These are phyloP conservation scores for Calonectria hawksworthii DNA, from an alignment of 2,329 filamentous ascomycete species.

Conservation along the genomic window DNA sequence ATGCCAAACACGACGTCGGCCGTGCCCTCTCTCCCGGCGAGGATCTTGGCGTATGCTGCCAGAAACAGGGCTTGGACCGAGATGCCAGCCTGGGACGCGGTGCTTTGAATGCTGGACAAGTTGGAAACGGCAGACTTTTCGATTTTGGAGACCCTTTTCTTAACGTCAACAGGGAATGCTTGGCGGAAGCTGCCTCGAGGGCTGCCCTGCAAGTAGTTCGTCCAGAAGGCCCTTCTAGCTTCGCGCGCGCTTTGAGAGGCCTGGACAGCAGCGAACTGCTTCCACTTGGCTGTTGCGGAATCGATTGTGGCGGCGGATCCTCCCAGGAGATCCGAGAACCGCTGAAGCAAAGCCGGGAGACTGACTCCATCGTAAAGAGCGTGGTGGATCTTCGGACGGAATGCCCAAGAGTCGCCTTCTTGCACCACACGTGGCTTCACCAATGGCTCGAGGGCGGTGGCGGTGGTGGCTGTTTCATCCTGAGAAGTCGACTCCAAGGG, in stretches of 20 bases:
- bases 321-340: constrained; percentile 35
- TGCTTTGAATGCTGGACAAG: constrained; percentile 46
- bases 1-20: constrained; percentile 77
- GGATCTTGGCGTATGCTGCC: constrained; percentile 73
- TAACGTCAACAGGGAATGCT: constrained; percentile 8
- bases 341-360: constrained; percentile 72
- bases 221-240: constrained; percentile 57
- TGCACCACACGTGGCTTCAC: constrained; percentile 27
- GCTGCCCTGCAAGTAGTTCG: constrained; percentile 51
- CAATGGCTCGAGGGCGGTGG: constrained; percentile 27
- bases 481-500: neutral
- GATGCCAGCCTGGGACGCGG: constrained; percentile 67
- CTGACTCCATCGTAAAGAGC: constrained; percentile 91
- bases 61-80: constrained; percentile 83
- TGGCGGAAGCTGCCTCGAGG: neutral
- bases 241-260: constrained; percentile 17
- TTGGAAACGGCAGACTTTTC: constrained; percentile 61
- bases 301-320: neutral
- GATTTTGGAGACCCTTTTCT: constrained; percentile 53
- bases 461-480: neutral
- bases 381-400: constrained; percentile 81
- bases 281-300: constrained; percentile 46
- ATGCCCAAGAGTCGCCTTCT: constrained; percentile 38
- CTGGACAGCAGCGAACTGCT: constrained; percentile 33
- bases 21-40: constrained; percentile 51